Base-by-base conservation (phyloP, 305 asterid species). In the Rubia tinctorum region DNA sequence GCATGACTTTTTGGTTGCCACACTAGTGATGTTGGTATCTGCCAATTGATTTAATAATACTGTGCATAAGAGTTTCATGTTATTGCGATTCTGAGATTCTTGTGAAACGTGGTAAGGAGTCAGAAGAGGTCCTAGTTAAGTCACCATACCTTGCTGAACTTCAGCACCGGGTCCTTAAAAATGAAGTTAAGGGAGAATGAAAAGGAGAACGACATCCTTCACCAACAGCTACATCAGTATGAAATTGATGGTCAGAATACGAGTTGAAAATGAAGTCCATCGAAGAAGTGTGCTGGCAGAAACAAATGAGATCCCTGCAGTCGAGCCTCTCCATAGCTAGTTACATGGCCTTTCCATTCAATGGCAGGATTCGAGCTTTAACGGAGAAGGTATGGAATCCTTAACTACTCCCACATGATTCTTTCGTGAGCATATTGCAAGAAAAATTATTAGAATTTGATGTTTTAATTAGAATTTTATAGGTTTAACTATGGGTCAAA, bases 241-340 rank as follows among this genome's bases (percentile, higher is more conserved):
- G 99, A 95, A 88, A 85, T 49, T 91, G 99, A 17, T 95, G 99
- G 99, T 92, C 96, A 3, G 98, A 92, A 79, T 95, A 95, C 44
- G 99, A 95, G 85, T 84, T 86, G 70, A 95, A 95, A 80, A 95
- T 95, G 99, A 91, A 84, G 77, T 92, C 98, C 56, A 95, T 95
- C 98, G 99, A 92, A 86, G 96, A 95, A 76, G 92, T 95, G 64
- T 95, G 99, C n/a, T n/a, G n/a, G 99, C 99, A 95, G 69, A 95
- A 95, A 64, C 99, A 95, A 79, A 95, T 95, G 99, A 82, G 96
- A 74, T 95, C 99, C 2, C 87, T 95, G 18, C 99, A 95, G 82
- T 95, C 99, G 13, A 95, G 98, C 89, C 98, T 95, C 51, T 91
- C 80, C 76, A 89, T 88, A 47, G 97, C 96, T 3, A 30, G 3